Evolutionary conservation across 1,139 yeast genomes (phyloP).

Genomic region (Debaryomycetaceae sp.): DNA sequence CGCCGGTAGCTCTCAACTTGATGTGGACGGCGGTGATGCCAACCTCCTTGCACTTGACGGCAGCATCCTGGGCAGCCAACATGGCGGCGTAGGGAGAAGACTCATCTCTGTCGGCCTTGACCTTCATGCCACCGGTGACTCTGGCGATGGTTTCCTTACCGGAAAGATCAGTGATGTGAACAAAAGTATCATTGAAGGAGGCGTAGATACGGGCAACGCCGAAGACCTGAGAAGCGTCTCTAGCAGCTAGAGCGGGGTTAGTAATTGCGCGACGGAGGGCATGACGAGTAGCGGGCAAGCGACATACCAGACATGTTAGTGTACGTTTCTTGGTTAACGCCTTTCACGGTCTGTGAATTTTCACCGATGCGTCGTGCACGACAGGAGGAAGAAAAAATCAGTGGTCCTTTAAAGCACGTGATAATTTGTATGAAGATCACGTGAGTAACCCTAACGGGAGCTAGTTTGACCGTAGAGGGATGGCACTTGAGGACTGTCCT

Average conservation of each 20-base stretch:
- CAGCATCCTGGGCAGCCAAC: slow-evolving; percentile 99
- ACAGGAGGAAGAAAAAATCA: too few relatives aligned
- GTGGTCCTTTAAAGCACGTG: too few relatives aligned
- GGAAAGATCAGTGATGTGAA: slow-evolving; percentile 98
- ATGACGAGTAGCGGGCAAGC: slow-evolving; percentile 3
- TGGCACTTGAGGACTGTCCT: too few relatives aligned
- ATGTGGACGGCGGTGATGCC: slow-evolving; percentile 99
- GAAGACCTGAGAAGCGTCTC: slow-evolving; percentile 96
- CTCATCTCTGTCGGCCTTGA: slow-evolving; percentile 99
- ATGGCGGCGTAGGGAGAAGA: slow-evolving; percentile 99
- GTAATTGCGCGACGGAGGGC: slow-evolving; percentile 5
- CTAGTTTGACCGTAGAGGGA: too few relatives aligned
- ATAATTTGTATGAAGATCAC: too few relatives aligned
- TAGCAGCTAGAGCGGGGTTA: slow-evolving; percentile 48
- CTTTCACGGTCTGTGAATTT: too few relatives aligned
- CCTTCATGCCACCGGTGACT: slow-evolving; percentile 99
- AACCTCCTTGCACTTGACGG: slow-evolving; percentile 97
- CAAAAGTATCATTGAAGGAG: slow-evolving; percentile 99
- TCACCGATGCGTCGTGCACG: too few relatives aligned
- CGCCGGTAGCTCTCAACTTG: slow-evolving; percentile 99
- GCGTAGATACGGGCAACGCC: slow-evolving; percentile 99
- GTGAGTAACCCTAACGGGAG: too few relatives aligned
- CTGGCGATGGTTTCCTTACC: slow-evolving; percentile 99
- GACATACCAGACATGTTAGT: not conserved
- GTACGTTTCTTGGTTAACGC: not conserved